Evolutionary conservation across 352 stramenopile species (phyloP), one percentile per base, ranked within the genome.

Genomic region (Aphanomyces stellatus): DNA sequence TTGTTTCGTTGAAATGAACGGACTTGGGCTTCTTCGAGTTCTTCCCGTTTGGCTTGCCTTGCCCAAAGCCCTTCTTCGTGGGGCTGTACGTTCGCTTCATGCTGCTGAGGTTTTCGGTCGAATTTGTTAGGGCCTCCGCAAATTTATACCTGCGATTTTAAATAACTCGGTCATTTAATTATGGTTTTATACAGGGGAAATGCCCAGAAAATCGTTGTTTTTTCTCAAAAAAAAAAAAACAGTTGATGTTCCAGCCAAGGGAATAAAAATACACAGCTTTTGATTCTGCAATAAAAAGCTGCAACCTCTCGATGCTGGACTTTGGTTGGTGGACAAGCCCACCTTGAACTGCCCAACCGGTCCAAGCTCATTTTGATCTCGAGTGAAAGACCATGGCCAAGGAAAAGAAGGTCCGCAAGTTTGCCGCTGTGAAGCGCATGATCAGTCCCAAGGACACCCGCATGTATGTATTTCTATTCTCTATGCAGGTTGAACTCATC

Each of bases 391-490:
- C 6, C 60, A 67, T 67, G 80, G 96, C 88, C 42, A 99, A 99
- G 75, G 88, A 96, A 63, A 99, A 99, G 82, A 99, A 99, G 76
- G 98, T 94, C 28, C 87, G 96, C 71, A 98, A 98, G 71, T 99
- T 98, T 76, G 97, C 97, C 46, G 85, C 97, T 49, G 88, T 97
- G 40, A 99, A 99, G 85, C 97, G 97, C 72, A 96, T 99, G 65
- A 98, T 99, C 65, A 98, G 89, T 73, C 93, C 96, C 48, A 99
- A 98, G 76, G 97, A 99, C 78, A 91, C 88, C 64, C 88, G 97
- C 55, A 95, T 99, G 72, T 98, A 95, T 72, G 90, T 55, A 24
- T 22, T 34, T 33, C 35, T 11, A 48, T 22, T 56, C 49, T 28
- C 8, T 57, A 17, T 66, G 22, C 35, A 35, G 35, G 15, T 15